A percentile compares a stretch with the other conserved stretches of the same genome.
These are phyloP conservation scores for Ogataea degrootiae DNA, from an alignment of 805 yeast genomes.

Conservation along the genomic window DNA sequence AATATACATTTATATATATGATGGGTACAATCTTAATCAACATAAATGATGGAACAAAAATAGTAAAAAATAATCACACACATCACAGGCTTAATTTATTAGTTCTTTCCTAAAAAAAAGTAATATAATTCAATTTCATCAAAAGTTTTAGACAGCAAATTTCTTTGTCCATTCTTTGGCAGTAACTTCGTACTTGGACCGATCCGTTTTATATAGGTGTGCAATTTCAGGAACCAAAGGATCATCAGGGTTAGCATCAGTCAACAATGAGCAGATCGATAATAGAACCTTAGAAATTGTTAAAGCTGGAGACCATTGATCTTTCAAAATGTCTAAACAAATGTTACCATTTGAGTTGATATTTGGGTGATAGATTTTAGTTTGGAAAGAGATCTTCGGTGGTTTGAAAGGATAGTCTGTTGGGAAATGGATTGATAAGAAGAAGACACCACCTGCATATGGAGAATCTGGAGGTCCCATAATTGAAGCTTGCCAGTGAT, in stretches of 20 bases:
- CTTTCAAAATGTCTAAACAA: constrained; percentile 94
- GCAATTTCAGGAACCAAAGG: constrained; percentile 99
- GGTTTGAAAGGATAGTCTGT: constrained; percentile 99
- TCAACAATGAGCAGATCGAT: constrained; percentile 90
- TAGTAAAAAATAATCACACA: neutral
- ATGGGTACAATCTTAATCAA: too few relatives aligned
- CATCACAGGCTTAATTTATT: neutral
- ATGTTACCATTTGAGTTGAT: constrained; percentile 94
- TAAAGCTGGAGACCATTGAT: constrained; percentile 98
- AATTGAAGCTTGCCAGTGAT: constrained; percentile 99
- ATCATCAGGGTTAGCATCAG: constrained; percentile 98
- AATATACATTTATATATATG: too few relatives aligned
- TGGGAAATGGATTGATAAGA: constrained; percentile 95
- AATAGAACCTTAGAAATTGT: constrained; percentile 93
- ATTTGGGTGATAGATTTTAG: constrained; percentile 96
- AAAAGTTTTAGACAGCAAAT: constrained; percentile 67
- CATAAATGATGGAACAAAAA: neutral
- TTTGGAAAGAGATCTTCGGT: constrained; percentile 88
- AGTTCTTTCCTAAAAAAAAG: neutral
- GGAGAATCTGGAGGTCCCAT: constrained; percentile 98
- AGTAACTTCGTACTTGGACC: constrained; percentile 90
- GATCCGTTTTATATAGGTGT: constrained; percentile 90
- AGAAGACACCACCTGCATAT: constrained; percentile 81
- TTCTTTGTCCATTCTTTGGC: constrained; percentile 99
- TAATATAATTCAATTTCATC: too few relatives aligned